phyloP scores from a whole-genome alignment of 2,329 filamentous ascomycete species.

The Arthrobotrys sphaeroides region DNA sequence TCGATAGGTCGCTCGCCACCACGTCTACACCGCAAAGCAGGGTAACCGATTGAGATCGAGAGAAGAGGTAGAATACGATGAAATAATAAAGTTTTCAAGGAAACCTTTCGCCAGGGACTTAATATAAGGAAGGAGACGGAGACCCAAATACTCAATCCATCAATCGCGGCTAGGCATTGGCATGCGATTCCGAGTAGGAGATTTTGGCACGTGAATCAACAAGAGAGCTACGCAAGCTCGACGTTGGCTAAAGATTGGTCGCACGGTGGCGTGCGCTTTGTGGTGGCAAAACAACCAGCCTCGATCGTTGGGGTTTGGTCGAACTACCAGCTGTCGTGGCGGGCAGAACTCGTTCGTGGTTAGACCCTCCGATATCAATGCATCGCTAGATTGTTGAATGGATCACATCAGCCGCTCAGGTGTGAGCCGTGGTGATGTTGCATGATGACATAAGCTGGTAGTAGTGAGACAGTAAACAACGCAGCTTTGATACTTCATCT shows the following conservation, averaged over 20 bases:
- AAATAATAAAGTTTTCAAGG: too few relatives aligned
- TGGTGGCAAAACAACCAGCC: not conserved
- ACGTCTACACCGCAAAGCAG: not conserved
- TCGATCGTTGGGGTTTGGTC: not conserved
- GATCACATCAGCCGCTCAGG: not conserved
- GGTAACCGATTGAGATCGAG: not conserved
- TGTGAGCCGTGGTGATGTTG: not conserved
- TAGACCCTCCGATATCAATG: not conserved
- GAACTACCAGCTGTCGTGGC: not conserved
- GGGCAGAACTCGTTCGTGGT: not conserved
- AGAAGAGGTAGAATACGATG: too few relatives aligned
- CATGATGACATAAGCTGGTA: constrained; percentile 7
- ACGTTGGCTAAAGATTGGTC: not conserved
- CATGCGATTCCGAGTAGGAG: not conserved
- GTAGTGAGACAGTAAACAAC: not conserved
- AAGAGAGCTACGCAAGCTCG: not conserved
- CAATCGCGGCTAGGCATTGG: not conserved
- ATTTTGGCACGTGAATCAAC: constrained; percentile 14
- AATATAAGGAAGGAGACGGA: not conserved
- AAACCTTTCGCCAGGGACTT: too few relatives aligned
- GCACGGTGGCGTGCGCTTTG: not conserved
- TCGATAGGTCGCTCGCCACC: constrained; percentile 6
- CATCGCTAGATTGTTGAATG: not conserved
- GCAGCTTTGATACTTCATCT: not conserved
- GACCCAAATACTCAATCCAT: not conserved